Base-by-base conservation (phyloP, 2,329 filamentous ascomycete genomes). In the Pseudogymnoascus sp. region DNA sequence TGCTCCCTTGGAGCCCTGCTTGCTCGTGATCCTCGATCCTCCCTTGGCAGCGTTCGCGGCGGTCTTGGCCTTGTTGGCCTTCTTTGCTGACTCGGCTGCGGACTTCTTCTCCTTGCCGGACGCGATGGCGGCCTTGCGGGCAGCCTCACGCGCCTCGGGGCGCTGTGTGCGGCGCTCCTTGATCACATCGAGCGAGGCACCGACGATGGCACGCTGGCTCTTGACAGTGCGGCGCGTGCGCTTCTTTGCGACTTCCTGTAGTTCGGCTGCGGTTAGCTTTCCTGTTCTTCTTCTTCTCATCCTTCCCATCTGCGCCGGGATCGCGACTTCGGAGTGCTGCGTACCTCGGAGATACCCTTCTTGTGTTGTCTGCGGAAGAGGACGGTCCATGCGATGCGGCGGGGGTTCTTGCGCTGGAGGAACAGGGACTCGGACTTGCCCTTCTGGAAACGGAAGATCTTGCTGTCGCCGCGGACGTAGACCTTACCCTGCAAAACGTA, bases 311-410 rank as follows among this genome's bases (percentile, higher is more conserved):
- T 60, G 50, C 35, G 59, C 14, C 40, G 14, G 60, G 37, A 11
- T 61, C 59, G 62, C 38, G 63, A 41, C 33, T 63, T 37, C 53
- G 63, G 59, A 65, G 59, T 12, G 62, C 66, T 61, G 79, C 89
- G 84, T 89, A 98, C 95, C 93, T 99, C 95, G 86, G 93, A 96
- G 84, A 98, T 96, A 89, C 95, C 95, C 92, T 99, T 99, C 87
- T 93, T 95, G 89, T 97, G 93, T 84, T 96, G 91, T 82, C 93
- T 90, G 81, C 95, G 89, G 91, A 91, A 99, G 70, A 99, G 90
- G 75, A 93, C 89, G 72, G 95, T 99, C 95, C 95, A 99, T 74
- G 93, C 89, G 81, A 99, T 98, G 80, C 93, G 92, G 82, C 95
- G 93, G 79, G 95, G 95, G 89, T 99, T 99, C 91, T 99, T 99